A percentile compares a stretch with the other conserved stretches of the same genome.
phyloP scores from a whole-genome alignment of 768 basidiomycete genomes.

The Boletus speciosus region DNA sequence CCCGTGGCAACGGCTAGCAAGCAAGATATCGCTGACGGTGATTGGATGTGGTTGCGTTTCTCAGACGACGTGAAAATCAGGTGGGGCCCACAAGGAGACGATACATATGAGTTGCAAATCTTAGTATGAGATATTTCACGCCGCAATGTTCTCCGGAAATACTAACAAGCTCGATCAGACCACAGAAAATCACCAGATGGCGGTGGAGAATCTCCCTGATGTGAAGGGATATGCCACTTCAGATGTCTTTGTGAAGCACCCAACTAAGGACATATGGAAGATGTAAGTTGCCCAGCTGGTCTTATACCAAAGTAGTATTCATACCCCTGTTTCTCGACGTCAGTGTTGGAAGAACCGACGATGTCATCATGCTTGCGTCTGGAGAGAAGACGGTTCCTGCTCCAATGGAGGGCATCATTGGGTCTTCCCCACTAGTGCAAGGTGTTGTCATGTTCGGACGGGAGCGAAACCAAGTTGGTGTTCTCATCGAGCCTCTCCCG shows the following conservation, averaged over 20 bases:
- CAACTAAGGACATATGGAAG: slow-evolving; percentile 38
- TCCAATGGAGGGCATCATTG: slow-evolving; percentile 27
- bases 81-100: slow-evolving; percentile 33
- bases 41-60: slow-evolving; percentile 38
- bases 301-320: not conserved
- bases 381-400: slow-evolving; percentile 25
- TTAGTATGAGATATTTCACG: slow-evolving; percentile 25
- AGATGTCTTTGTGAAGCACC: slow-evolving; percentile 44
- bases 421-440: slow-evolving; percentile 17
- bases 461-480: slow-evolving; percentile 30
- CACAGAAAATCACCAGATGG: not conserved
- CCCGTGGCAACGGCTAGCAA: not conserved
- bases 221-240: slow-evolving; percentile 39
- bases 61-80: slow-evolving; percentile 20
- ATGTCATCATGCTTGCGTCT: slow-evolving; percentile 30
- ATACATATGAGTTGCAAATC: slow-evolving; percentile 36
- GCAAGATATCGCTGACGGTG: slow-evolving; percentile 14
- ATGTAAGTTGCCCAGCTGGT: slow-evolving; percentile 16
- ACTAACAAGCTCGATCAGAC: not conserved
- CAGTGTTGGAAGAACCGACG: slow-evolving; percentile 35
- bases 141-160: not conserved
- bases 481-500: slow-evolving; percentile 30
- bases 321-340: not conserved
- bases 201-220: slow-evolving; percentile 37
- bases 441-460: slow-evolving; percentile 35